A percentile compares a stretch with the other conserved stretches of the same genome.
These are phyloP conservation scores for Vigna mungo DNA, from an alignment of 306 rosid genomes.

Conservation along the genomic window DNA sequence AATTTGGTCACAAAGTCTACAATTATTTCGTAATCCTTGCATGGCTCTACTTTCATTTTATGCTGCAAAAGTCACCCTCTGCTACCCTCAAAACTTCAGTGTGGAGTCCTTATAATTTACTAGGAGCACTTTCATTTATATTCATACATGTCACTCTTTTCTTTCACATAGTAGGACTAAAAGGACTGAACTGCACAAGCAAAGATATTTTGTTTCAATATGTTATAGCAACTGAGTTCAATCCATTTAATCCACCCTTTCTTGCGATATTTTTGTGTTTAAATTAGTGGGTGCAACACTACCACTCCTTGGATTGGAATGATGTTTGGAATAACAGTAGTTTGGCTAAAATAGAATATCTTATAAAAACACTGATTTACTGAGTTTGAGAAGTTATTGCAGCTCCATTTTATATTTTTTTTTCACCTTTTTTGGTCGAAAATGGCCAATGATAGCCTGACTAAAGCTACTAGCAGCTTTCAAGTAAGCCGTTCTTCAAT, in stretches of 20 bases:
- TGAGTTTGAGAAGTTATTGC: background rate
- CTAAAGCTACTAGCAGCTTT: conserved; percentile 41
- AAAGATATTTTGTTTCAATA: background rate
- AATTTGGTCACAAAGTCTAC: conserved; percentile 12
- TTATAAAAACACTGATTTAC: background rate
- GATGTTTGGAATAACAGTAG: background rate
- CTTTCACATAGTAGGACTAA: background rate
- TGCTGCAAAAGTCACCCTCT: background rate
- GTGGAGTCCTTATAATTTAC: background rate
- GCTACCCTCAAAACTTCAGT: background rate
- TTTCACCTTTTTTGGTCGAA: background rate
- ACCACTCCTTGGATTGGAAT: background rate
- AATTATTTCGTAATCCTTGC: background rate
- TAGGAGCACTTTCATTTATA: background rate
- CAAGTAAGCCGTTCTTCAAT: conserved; percentile 40
- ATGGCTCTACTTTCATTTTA: background rate
- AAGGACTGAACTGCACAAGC: background rate
- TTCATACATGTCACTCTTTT: conserved; percentile 18
- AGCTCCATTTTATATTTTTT: background rate
- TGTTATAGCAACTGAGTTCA: background rate
- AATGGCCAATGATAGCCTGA: conserved; percentile 51
- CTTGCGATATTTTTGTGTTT: background rate
- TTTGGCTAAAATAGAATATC: background rate
- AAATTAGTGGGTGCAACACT: background rate
- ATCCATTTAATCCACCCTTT: too few relatives aligned